Percentiles rank a stretch among this genome's conserved stretches.
These are phyloP conservation scores for Fusarium coicis DNA, from an alignment of 2,329 filamentous ascomycete species.

Conservation along the genomic window DNA sequence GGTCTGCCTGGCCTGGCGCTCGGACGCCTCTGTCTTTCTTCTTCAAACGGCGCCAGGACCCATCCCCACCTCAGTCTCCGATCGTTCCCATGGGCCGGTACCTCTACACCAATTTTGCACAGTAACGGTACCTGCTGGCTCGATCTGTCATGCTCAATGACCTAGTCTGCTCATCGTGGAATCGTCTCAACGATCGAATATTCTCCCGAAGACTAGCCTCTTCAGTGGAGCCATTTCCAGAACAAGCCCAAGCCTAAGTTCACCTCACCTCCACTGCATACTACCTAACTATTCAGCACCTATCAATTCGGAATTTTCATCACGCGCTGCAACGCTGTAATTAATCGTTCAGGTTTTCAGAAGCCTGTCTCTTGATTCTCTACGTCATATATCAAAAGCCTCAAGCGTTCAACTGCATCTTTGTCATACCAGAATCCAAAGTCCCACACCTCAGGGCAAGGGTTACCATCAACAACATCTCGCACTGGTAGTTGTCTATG, in stretches of 20 bases:
- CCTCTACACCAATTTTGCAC: neutral
- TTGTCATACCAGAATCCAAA: neutral
- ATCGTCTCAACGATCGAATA: conserved; percentile 30
- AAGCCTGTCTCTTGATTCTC: neutral
- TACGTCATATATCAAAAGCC: conserved; percentile 23
- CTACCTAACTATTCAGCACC: neutral
- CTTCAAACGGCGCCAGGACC: conserved; percentile 21
- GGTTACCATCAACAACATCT: neutral
- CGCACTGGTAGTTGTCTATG: neutral
- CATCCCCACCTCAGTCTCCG: conserved; percentile 7
- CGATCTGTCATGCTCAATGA: conserved; percentile 21
- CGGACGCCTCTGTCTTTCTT: neutral
- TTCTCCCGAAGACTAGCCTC: conserved; percentile 15
- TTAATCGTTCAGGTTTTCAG: conserved; percentile 18
- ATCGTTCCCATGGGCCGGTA: neutral
- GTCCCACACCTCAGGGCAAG: neutral
- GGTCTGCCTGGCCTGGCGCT: neutral
- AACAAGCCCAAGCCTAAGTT: conserved; percentile 7
- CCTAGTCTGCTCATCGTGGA: conserved; percentile 27
- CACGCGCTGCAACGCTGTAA: conserved; percentile 23
- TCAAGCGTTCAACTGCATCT: neutral
- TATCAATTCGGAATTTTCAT: conserved; percentile 17
- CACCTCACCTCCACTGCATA: neutral
- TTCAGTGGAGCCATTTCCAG: conserved; percentile 5
- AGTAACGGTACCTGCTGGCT: neutral